Conservation (phyloP, 768 basidiomycete species). For the Serpula lacrymans region DNA sequence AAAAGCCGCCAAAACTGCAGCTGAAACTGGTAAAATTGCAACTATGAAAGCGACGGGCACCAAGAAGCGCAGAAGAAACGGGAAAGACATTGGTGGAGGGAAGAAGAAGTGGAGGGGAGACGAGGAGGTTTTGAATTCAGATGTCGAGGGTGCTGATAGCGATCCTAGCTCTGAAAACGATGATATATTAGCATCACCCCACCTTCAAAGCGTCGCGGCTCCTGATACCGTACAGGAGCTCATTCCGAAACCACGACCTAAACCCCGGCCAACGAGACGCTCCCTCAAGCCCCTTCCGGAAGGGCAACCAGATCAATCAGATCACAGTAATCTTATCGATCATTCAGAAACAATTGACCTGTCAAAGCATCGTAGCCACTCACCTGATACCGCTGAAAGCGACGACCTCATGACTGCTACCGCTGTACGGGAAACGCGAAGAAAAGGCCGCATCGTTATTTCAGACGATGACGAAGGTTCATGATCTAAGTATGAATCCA, state of each 20-base stretch:
- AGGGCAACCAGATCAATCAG: no score
- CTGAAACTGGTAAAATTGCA: conserved; percentile 35
- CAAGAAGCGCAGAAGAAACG: conserved; percentile 54
- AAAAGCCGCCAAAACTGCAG: conserved; percentile 43
- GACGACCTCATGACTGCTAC: conserved; percentile 3
- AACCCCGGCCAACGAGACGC: conserved; percentile 40
- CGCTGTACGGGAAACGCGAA: conserved; percentile 12
- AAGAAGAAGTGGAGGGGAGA: conserved; percentile 36
- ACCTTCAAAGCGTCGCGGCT: conserved; percentile 13
- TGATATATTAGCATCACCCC: conserved; percentile 17
- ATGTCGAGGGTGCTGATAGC: conserved; percentile 8
- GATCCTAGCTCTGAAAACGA: conserved; percentile 19
- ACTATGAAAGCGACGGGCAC: conserved; percentile 48
- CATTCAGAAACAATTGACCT: not conserved
- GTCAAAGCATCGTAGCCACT: conserved; percentile 9
- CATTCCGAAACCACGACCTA: conserved; percentile 23
- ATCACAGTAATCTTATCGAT: not conserved
- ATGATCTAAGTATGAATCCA: no score
- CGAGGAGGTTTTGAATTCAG: conserved; percentile 14
- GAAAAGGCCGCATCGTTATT: conserved; percentile 30
- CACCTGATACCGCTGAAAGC: conserved; percentile 13
- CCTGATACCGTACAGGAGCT: conserved; percentile 12
- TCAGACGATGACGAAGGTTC: conserved; percentile 42
- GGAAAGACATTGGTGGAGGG: conserved; percentile 42
- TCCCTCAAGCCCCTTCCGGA: not conserved